Base-by-base conservation (phyloP, 805 yeast genomes). In the Wickerhamiella domercqiae region DNA sequence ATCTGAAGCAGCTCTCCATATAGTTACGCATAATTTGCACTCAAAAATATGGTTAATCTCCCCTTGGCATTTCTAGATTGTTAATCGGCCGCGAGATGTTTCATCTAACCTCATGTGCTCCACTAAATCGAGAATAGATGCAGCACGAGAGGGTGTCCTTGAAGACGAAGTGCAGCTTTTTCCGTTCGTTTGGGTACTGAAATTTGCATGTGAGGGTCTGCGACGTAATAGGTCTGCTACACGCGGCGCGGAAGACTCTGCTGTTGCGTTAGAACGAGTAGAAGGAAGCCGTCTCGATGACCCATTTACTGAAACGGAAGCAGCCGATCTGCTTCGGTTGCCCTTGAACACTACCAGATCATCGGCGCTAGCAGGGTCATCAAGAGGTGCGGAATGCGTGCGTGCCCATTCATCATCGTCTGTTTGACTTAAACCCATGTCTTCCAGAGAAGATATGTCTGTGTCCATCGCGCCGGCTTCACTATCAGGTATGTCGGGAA, bases 231-330 rank as follows among this genome's bases (percentile, higher is more conserved):
- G 16, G 19, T 30, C 33, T 17, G 16, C 16, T 17, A 30, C 33
- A 7, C 33, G 33, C 7, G 33, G 33, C 18, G 33, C 33, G 19
- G 11, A 13, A 5, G 33, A 16, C 5, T 30, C 33, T n/a, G 33
- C 16, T 9, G 9, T 24, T 5, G 21, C 21, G 6, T 13, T 6
- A 7, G 33, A 30, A 7, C 33, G 33, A 14, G 16, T 16, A 14
- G 33, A 30, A 5, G 21, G 21, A 9, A 30, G 21, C n/a, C 33
- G 33, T 30, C 21, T 13, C 16, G 33, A 30, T 15, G 21, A 15
- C 5, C 18, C 33, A 13, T 21, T 21, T 6, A 17, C 16, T 6
- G 33, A 13, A 5, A n/a, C 11, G 7, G 11, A 13, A 6, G 33
- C 9, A 7, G 16, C 21, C 13, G 33, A 30, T 6, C 21, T n/a